phyloP scores from a whole-genome alignment of 352 stramenopile species.

The Globisporangium nagaii region DNA sequence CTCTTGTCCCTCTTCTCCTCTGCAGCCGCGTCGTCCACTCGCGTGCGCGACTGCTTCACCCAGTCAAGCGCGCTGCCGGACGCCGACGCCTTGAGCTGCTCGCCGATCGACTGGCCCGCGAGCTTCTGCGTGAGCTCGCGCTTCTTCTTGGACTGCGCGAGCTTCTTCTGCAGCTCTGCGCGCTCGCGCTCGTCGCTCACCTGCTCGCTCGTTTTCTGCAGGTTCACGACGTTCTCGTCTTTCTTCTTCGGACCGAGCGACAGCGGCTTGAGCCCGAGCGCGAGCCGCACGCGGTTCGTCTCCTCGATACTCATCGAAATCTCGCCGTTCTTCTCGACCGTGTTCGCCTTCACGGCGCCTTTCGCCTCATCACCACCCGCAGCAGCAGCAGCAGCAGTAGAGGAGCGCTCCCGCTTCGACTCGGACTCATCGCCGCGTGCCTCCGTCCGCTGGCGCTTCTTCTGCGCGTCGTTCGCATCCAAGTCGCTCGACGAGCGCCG shows the following conservation, averaged over 20 bases:
- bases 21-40: conserved; percentile 9
- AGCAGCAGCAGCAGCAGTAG: background rate
- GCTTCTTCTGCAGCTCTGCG: conserved; percentile 40
- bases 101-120: conserved; percentile 62
- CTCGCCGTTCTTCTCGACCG: conserved; percentile 67
- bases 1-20: background rate
- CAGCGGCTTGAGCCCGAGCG: conserved; percentile 73
- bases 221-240: conserved; percentile 47
- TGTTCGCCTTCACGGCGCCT: conserved; percentile 13
- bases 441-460: background rate
- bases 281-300: conserved; percentile 68
- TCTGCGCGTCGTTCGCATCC: conserved; percentile 4
- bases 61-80: conserved; percentile 48
- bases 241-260: conserved; percentile 38
- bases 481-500: conserved; percentile 7
- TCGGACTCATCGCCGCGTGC: background rate
- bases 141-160: conserved; percentile 59
- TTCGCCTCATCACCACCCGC: background rate
- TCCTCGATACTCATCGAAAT: conserved; percentile 81
- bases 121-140: conserved; percentile 74
- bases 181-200: conserved; percentile 44
- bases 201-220: conserved; percentile 60
- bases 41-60: conserved; percentile 50
- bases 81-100: conserved; percentile 45
- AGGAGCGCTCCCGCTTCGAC: background rate